phyloP scores from a whole-genome alignment of 495 filamentous ascomycete genomes.

The Alectoria sarmentosa region DNA sequence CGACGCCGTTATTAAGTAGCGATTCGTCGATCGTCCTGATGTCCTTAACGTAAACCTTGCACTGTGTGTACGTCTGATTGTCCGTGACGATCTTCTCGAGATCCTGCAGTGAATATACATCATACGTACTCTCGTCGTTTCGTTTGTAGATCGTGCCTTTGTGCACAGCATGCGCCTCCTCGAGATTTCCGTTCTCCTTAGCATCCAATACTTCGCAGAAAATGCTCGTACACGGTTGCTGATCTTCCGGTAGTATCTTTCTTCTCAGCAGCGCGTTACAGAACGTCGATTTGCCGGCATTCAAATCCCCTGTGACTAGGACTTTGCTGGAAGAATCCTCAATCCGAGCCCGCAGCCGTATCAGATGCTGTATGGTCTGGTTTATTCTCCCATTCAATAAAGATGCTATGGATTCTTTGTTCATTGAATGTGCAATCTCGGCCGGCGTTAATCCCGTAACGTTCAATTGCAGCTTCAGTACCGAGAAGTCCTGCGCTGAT shows the following conservation, averaged over 20 bases:
- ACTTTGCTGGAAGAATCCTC: conserved; percentile 98
- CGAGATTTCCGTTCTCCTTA: conserved; percentile 78
- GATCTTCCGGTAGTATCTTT: conserved; percentile 91
- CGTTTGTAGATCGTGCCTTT: conserved; percentile 72
- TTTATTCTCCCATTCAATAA: conserved; percentile 90
- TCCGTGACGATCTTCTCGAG: conserved; percentile 87
- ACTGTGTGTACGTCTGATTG: conserved; percentile 79
- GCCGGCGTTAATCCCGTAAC: conserved; percentile 76
- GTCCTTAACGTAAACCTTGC: conserved; percentile 95
- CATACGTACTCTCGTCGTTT: conserved; percentile 88
- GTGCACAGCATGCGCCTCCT: conserved; percentile 94
- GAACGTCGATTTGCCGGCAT: conserved; percentile 97
- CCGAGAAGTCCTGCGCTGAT: conserved; percentile 91
- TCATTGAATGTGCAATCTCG: conserved; percentile 92
- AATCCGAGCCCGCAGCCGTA: conserved; percentile 81
- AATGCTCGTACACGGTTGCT: conserved; percentile 97
- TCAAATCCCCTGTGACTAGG: conserved; percentile 91
- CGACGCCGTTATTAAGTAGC: conserved; percentile 91
- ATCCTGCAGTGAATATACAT: conserved; percentile 66
- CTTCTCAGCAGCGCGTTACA: conserved; percentile 91
- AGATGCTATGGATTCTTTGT: conserved; percentile 83
- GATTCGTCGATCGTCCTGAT: conserved; percentile 87
- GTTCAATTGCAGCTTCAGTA: conserved; percentile 90
- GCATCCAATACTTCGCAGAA: conserved; percentile 97
- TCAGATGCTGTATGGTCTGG: conserved; percentile 84